phyloP scores from a whole-genome alignment of 2,329 filamentous ascomycete species.

The Remersonia thermophila region DNA sequence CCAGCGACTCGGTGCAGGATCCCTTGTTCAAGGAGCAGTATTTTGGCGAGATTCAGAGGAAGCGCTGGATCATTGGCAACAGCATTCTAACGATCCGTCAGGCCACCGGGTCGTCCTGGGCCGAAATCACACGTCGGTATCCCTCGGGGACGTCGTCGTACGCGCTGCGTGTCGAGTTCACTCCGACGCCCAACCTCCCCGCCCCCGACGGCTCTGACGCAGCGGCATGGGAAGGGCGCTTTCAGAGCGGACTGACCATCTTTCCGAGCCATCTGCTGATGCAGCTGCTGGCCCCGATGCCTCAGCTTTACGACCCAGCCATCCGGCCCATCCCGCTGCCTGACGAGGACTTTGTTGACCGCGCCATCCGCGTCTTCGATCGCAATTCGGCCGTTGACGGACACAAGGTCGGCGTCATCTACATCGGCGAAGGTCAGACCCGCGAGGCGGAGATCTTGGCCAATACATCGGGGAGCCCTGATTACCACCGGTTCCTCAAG shows the following conservation, averaged over 20 bases:
- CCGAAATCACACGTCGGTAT: slow-evolving; percentile 58
- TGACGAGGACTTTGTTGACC: slow-evolving; percentile 51
- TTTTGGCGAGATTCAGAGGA: slow-evolving; percentile 55
- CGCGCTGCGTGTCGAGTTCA: slow-evolving; percentile 47
- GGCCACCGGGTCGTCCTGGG: slow-evolving; percentile 52
- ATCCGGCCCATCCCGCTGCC: slow-evolving; percentile 66
- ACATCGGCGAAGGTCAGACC: slow-evolving; percentile 78
- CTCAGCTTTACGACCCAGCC: slow-evolving; percentile 41
- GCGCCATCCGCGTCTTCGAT: slow-evolving; percentile 74
- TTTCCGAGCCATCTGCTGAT: slow-evolving; percentile 64
- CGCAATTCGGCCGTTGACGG: slow-evolving; percentile 82
- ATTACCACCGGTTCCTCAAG: slow-evolving; percentile 77
- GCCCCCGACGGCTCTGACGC: slow-evolving; percentile 27
- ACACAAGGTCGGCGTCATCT: slow-evolving; percentile 90
- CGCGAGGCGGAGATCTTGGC: slow-evolving; percentile 72
- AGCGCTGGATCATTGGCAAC: slow-evolving; percentile 61
- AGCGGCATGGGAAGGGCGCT: slow-evolving; percentile 37
- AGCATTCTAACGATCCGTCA: slow-evolving; percentile 66
- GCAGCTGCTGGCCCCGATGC: slow-evolving; percentile 52
- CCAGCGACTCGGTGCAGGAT: slow-evolving; percentile 61
- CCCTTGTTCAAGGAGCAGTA: slow-evolving; percentile 50
- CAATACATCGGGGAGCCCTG: slow-evolving; percentile 74
- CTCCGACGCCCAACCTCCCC: slow-evolving; percentile 22
- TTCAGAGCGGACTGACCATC: slow-evolving; percentile 44
- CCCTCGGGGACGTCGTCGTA: slow-evolving; percentile 55